phyloP scores from a whole-genome alignment of 495 filamentous ascomycete species.

The Tuber brumale region DNA sequence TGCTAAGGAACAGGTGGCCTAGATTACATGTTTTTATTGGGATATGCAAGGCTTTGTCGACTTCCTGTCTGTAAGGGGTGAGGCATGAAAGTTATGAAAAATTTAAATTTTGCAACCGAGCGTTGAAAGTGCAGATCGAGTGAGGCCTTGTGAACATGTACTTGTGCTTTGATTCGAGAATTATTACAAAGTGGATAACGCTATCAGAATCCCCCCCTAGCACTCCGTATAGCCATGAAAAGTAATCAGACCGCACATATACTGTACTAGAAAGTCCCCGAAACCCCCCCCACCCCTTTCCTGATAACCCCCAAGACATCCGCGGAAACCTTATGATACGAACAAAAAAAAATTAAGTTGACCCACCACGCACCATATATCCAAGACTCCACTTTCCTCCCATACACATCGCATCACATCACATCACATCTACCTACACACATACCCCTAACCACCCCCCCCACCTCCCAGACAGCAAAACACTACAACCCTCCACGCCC shows the following conservation, averaged over 20 bases:
- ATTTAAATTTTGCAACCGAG: background rate
- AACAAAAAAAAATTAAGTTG: no score
- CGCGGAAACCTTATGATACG: no score
- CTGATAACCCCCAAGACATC: background rate
- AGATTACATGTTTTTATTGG: background rate
- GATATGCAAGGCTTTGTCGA: background rate
- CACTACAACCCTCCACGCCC: background rate
- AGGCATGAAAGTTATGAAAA: background rate
- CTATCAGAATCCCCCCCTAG: background rate
- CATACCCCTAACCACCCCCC: background rate
- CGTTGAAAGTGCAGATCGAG: background rate
- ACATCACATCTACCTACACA: background rate
- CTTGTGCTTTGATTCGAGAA: background rate
- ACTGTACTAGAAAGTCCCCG: background rate
- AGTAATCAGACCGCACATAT: background rate
- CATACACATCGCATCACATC: background rate
- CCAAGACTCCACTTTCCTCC: no score
- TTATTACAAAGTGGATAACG: background rate
- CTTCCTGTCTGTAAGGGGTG: background rate
- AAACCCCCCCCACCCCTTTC: background rate
- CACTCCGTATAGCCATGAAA: background rate
- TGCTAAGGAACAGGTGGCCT: background rate
- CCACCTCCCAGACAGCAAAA: background rate
- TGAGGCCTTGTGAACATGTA: background rate
- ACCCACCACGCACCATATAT: no score